phyloP scores from a whole-genome alignment of 1,139 yeast genomes.

The Blastobotrys buckinghamii region DNA sequence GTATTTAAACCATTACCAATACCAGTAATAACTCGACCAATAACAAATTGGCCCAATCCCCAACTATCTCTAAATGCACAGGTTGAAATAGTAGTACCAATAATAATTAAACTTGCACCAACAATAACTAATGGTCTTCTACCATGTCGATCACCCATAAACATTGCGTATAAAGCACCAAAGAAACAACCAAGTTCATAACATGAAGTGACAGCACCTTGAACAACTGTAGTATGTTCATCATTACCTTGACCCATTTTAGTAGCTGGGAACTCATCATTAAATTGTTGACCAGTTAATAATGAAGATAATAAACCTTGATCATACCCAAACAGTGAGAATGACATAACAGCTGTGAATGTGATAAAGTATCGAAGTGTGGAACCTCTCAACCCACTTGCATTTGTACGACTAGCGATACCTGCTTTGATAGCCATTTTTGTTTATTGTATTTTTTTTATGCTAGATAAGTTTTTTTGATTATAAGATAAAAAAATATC shows the following conservation, averaged over 20 bases:
- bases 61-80: constrained; percentile 61
- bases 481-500: neutral
- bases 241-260: constrained; percentile 13
- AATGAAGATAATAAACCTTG: constrained; percentile 43
- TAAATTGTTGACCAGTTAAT: constrained; percentile 56
- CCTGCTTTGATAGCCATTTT: neutral
- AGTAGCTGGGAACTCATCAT: constrained; percentile 46
- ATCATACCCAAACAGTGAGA: constrained; percentile 70
- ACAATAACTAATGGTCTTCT: constrained; percentile 41
- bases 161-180: constrained; percentile 62
- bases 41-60: constrained; percentile 61
- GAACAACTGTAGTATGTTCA: constrained; percentile 28
- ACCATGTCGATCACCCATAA: constrained; percentile 33
- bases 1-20: constrained; percentile 75
- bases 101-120: constrained; percentile 46
- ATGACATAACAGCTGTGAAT: constrained; percentile 53
- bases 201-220: constrained; percentile 71
- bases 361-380: constrained; percentile 46
- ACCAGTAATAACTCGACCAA: constrained; percentile 74
- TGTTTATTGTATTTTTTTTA: no score
- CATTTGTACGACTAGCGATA: constrained; percentile 23
- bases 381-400: constrained; percentile 38
- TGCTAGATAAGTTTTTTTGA: neutral
- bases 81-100: constrained; percentile 56
- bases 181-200: constrained; percentile 76